Evolutionary conservation across 306 rosid species (phyloP).

Genomic region (Lathyrus oleraceus): DNA sequence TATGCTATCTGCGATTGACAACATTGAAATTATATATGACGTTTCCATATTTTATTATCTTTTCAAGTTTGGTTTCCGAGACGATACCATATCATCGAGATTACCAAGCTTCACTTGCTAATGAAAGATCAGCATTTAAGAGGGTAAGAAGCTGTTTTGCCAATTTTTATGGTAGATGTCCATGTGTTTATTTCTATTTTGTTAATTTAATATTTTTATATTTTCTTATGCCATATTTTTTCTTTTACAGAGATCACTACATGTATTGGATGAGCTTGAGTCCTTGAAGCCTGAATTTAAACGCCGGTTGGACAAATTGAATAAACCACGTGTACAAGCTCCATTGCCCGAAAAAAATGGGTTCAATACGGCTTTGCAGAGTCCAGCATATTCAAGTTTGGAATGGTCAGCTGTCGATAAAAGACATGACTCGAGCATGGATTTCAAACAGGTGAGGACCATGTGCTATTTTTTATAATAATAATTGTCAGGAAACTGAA

Average conservation of each 20-base stretch:
- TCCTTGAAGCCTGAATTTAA: conserved; percentile 70
- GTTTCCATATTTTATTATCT: not conserved
- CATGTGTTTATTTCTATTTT: not conserved
- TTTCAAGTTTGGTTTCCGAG: conserved; percentile 86
- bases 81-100: conserved; percentile 91
- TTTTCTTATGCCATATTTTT: conserved; percentile 28
- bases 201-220: not conserved
- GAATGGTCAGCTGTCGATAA: conserved; percentile 56
- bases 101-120: conserved; percentile 57
- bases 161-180: conserved; percentile 8
- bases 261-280: conserved; percentile 79
- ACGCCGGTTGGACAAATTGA: conserved; percentile 50
- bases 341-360: conserved; percentile 45
- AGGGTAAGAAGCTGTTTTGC: conserved; percentile 53
- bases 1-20: too few species aligned
- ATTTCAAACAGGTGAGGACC: conserved; percentile 57
- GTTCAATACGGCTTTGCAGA: conserved; percentile 42
- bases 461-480: not conserved
- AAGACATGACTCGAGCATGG: conserved; percentile 39
- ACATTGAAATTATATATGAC: too few species aligned
- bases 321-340: conserved; percentile 45
- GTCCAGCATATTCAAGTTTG: conserved; percentile 45
- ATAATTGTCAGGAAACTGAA: conserved; percentile 13
- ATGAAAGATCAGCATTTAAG: conserved; percentile 55
- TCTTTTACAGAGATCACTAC: conserved; percentile 51